Evolutionary conservation across 208 protist genomes (phyloP).

Genomic region (Leishmania gerbilli): DNA sequence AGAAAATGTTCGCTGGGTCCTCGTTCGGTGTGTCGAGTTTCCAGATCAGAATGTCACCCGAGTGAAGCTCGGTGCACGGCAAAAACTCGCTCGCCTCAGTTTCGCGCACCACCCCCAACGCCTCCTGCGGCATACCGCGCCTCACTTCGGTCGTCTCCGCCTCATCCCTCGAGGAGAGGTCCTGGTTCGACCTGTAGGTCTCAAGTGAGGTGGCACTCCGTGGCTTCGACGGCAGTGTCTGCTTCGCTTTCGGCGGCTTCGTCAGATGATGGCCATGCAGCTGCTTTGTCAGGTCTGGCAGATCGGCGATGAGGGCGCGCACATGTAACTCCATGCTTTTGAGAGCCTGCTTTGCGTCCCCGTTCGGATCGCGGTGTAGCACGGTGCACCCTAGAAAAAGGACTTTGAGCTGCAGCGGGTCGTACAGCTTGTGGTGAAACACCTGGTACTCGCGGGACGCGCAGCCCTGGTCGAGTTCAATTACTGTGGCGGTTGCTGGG

Average conservation of each 20-base stretch:
- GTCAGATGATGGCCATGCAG: conserved; percentile 50
- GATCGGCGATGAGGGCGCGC: conserved; percentile 48
- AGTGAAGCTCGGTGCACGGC: conserved; percentile 44
- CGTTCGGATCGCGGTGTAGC: conserved; percentile 40
- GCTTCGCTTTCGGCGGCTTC: conserved; percentile 11
- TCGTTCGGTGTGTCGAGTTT: conserved; percentile 51
- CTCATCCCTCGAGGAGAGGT: conserved; percentile 28
- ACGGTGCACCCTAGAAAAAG: conserved; percentile 76
- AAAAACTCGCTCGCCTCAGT: conserved; percentile 47
- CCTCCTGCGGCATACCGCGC: conserved; percentile 25
- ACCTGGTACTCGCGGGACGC: conserved; percentile 56
- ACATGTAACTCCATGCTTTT: conserved; percentile 59
- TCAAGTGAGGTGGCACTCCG: conserved; percentile 28
- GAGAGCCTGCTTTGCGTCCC: conserved; percentile 30
- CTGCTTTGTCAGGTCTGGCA: conserved; percentile 48
- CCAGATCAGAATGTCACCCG: conserved; percentile 72
- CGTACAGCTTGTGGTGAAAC: conserved; percentile 88
- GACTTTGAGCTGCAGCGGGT: conserved; percentile 75
- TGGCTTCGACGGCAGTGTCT: conserved; percentile 10
- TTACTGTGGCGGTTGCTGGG: conserved; percentile 34
- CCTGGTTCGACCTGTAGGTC: conserved; percentile 22
- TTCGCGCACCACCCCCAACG: conserved; percentile 51
- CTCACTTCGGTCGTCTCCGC: conserved; percentile 2
- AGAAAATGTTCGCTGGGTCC: conserved; percentile 72
- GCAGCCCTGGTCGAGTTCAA: conserved; percentile 37